Conservation (phyloP, 495 filamentous ascomycete species). For the Paragyromitra xinjiangensis region DNA sequence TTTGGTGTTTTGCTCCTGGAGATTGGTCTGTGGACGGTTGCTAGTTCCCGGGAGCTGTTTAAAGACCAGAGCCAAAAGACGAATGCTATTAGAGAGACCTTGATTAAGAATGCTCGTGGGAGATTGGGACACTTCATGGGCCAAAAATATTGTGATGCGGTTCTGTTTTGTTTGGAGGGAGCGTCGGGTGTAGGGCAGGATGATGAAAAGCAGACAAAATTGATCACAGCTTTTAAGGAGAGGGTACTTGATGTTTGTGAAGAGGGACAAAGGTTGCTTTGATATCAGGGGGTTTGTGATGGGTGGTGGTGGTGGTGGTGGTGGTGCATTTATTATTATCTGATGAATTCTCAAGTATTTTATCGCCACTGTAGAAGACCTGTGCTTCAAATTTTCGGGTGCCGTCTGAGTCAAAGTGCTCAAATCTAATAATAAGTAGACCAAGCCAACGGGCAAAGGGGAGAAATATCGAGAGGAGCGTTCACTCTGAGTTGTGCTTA, state of each 20-base stretch:
- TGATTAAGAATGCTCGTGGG: slow-evolving; percentile 24
- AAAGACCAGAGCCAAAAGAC: not conserved
- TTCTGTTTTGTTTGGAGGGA: slow-evolving; percentile 32
- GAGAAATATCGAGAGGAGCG: no score
- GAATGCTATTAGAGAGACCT: slow-evolving; percentile 12
- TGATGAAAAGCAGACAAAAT: slow-evolving; percentile 34
- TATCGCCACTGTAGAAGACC: no score
- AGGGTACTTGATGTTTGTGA: slow-evolving; percentile 34
- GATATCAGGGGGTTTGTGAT: not conserved
- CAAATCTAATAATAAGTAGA: no score
- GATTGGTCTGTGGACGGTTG: slow-evolving; percentile 50
- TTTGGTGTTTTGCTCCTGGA: slow-evolving; percentile 56
- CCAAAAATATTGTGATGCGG: slow-evolving; percentile 28
- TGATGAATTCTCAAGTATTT: no score
- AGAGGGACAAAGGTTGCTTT: slow-evolving; percentile 18
- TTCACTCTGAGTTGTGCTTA: no score
- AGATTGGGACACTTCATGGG: slow-evolving; percentile 43
- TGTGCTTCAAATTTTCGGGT: no score
- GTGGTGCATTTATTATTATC: no score
- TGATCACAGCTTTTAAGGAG: slow-evolving; percentile 37
- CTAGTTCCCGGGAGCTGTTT: slow-evolving; percentile 22
- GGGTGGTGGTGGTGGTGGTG: no score
- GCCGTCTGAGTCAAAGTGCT: no score
- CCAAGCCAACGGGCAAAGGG: no score
- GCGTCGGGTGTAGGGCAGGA: not conserved